A percentile compares a stretch with the other conserved stretches of the same genome.
phyloP scores from a whole-genome alignment of 257 asterid genomes.

The Echites panduratus region DNA sequence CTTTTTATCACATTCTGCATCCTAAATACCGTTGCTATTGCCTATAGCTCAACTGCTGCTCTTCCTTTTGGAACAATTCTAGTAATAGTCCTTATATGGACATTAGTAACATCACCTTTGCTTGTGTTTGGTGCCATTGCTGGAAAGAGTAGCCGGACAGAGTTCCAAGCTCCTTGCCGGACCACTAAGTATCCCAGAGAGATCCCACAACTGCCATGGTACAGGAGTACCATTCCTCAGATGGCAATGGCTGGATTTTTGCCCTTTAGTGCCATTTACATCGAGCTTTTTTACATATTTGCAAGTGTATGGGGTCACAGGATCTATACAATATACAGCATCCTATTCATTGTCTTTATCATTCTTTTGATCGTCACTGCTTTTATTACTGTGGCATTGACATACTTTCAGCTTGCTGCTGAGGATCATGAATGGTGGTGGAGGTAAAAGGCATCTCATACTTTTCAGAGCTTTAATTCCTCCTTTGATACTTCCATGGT shows the following conservation, averaged over 20 bases:
- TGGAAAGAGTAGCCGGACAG: constrained; percentile 30
- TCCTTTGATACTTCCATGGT: not conserved
- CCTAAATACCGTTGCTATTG: constrained; percentile 28
- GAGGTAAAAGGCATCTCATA: constrained; percentile 12
- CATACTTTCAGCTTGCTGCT: constrained; percentile 31
- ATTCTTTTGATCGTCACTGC: constrained; percentile 29
- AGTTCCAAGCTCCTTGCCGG: constrained; percentile 34
- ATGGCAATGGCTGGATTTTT: constrained; percentile 39
- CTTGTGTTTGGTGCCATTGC: constrained; percentile 31
- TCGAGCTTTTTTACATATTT: constrained; percentile 30
- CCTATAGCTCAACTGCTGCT: constrained; percentile 31
- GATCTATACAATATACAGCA: constrained; percentile 28
- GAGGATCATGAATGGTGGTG: constrained; percentile 39
- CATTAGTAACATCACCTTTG: constrained; percentile 31
- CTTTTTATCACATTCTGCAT: constrained; percentile 30
- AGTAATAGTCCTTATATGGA: constrained; percentile 33
- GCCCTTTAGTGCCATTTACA: constrained; percentile 35
- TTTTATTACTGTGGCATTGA: constrained; percentile 28
- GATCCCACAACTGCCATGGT: constrained; percentile 34
- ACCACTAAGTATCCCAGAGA: constrained; percentile 35
- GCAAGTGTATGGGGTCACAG: constrained; percentile 39
- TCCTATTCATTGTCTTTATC: constrained; percentile 25
- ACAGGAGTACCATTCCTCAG: constrained; percentile 28
- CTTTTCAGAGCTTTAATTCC: not conserved
- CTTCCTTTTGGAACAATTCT: constrained; percentile 32